These are phyloP conservation scores for Orbilia oligospora DNA, from an alignment of 2,329 filamentous ascomycete genomes.

Conservation along the genomic window DNA sequence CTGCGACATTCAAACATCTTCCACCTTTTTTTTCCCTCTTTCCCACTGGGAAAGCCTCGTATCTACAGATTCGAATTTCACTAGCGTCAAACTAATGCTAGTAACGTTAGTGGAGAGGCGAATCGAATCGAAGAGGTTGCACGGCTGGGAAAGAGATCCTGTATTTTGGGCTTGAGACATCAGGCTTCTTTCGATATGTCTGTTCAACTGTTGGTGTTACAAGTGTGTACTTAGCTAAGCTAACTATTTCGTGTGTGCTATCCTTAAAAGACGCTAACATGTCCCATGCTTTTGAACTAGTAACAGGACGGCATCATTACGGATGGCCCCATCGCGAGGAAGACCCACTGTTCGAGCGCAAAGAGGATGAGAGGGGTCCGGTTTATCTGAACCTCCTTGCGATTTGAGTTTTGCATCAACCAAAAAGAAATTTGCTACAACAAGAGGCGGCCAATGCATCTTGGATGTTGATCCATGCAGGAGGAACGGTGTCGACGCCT, in stretches of 20 bases:
- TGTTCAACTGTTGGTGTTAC: constrained; percentile 39
- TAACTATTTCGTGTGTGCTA: constrained; percentile 8
- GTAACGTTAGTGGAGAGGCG: constrained; percentile 3
- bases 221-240: constrained; percentile 1
- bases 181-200: constrained; percentile 19
- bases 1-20: constrained; percentile 4
- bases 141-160: constrained; percentile 30
- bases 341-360: constrained; percentile 31
- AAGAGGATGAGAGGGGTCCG: constrained; percentile 27
- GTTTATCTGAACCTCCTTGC: constrained; percentile 32
- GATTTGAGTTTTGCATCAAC: constrained; percentile 20
- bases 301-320: constrained; percentile 23
- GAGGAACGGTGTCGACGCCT: constrained; percentile 8
- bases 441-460: constrained; percentile 31
- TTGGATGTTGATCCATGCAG: constrained; percentile 31
- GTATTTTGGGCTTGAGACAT: constrained; percentile 32
- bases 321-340: constrained; percentile 11
- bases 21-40: constrained; percentile 7
- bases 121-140: constrained; percentile 17
- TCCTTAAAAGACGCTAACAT: constrained; percentile 20
- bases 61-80: constrained; percentile 28
- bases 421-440: constrained; percentile 31
- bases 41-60: constrained; percentile 20
- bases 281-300: background rate
- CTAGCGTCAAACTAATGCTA: constrained; percentile 30